Base-by-base conservation (phyloP, 2,329 filamentous ascomycete genomes). In the Diplodia intermedia region DNA sequence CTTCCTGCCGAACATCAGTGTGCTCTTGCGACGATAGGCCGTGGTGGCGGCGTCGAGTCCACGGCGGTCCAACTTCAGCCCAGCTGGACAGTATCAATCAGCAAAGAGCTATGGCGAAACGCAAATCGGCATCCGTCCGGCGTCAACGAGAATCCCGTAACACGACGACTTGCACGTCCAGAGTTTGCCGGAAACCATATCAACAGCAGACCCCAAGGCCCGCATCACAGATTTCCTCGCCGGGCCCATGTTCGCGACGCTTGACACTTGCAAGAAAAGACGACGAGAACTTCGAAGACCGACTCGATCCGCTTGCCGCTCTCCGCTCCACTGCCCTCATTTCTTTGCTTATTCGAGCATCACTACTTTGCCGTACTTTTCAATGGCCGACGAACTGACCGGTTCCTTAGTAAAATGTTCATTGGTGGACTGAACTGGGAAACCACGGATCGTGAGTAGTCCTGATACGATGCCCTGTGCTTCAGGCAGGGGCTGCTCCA, bases 381-480 rank as follows among this genome's bases (percentile, higher is more conserved):
- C 8, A 33, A 14, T 60, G 14, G 36, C 36, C 18, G 9, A 55
- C 47, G n/a, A 20, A 66, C 50, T 55, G 36, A 54, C 38, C 29
- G 18, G 18, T 52, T 52, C 31, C 5, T 15, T 40, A 99, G 95
- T 76, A 99, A 99, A 84, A 99, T 99, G 95, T 99, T 99, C 75
- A 99, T 99, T 81, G 95, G 95, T 75, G 95, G 95, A 50, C 83
- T 99, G 67, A 99, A 99, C 78, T 99, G 95, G 95, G 95, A 99
- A 81, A 99, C 95, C 18, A 98, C 95, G 67, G 94, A 98, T 83
- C 90, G 94, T 98, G 89, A 86, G 93, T 82, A 43, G 68, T 18
- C 69, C 70, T 70, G 69, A n/a, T 18, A 31, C n/a, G 31, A 52
- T 26, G 29, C 15, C 26, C 52, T 31, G 14, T 68, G 47, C 20